Percentiles rank a stretch among this genome's conserved stretches.
Conservation (phyloP, 2,329 filamentous ascomycete species). For the Colletotrichum nymphaeae region DNA sequence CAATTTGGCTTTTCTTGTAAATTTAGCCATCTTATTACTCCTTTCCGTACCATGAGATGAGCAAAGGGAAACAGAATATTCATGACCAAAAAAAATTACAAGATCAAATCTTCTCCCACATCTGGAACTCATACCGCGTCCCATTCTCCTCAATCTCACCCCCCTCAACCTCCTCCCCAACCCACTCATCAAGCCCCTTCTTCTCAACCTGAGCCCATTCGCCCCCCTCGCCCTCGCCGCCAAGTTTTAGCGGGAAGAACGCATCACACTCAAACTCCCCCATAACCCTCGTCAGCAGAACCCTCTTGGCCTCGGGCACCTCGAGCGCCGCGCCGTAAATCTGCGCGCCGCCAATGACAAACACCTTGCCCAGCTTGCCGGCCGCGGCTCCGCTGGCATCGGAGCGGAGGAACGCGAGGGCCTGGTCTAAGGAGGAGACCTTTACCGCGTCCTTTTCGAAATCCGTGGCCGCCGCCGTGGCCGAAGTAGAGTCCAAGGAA, state of each 20-base stretch:
- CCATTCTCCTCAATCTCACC: slow-evolving; percentile 72
- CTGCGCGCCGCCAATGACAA: slow-evolving; percentile 90
- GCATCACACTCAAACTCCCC: slow-evolving; percentile 82
- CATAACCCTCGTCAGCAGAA: slow-evolving; percentile 76
- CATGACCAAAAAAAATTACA: not conserved
- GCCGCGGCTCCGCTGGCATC: slow-evolving; percentile 42
- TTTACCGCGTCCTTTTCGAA: slow-evolving; percentile 64
- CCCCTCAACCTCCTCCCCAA: slow-evolving; percentile 71
- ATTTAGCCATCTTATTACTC: not conserved
- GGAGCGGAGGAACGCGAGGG: slow-evolving; percentile 59
- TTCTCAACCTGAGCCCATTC: slow-evolving; percentile 42
- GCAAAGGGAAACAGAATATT: not conserved
- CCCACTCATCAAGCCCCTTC: slow-evolving; percentile 69
- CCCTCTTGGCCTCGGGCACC: slow-evolving; percentile 65
- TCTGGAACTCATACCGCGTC: slow-evolving; percentile 76
- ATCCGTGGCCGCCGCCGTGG: slow-evolving; percentile 10
- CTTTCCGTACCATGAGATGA: not conserved
- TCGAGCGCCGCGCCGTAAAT: slow-evolving; percentile 81
- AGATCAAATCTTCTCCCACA: slow-evolving; percentile 70
- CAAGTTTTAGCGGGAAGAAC: slow-evolving; percentile 73
- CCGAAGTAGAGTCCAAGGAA: not conserved
- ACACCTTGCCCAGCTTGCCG: slow-evolving; percentile 67
- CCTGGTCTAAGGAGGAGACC: slow-evolving; percentile 68
- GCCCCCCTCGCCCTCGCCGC: slow-evolving; percentile 41
- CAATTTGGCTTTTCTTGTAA: not conserved